Conservation (phyloP, 2,329 filamentous ascomycete species). For the Neonectria faginata region DNA sequence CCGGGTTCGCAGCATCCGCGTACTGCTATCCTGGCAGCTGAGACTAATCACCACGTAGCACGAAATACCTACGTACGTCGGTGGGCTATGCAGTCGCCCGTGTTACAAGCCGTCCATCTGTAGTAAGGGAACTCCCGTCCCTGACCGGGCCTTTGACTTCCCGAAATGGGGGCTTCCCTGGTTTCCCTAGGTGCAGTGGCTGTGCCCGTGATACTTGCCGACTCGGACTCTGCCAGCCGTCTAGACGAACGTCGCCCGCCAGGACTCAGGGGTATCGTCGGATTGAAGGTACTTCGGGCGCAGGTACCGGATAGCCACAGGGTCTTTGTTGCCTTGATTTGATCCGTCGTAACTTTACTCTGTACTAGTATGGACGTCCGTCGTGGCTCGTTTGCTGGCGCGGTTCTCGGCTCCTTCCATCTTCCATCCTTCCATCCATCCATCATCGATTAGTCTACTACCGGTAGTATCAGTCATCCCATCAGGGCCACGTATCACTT, state of each 20-base stretch:
- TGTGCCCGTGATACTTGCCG: not conserved
- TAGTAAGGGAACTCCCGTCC: no score
- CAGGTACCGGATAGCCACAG: constrained; percentile 7
- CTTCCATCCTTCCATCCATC: not conserved
- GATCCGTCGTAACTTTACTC: constrained; percentile 15
- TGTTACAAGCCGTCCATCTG: not conserved
- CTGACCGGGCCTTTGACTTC: not conserved
- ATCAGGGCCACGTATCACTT: constrained; percentile 19
- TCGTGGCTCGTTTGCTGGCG: no score
- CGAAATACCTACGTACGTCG: not conserved
- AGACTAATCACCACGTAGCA: not conserved
- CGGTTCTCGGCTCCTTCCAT: constrained; percentile 1
- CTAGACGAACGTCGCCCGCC: not conserved
- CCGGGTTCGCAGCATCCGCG: constrained; percentile 4
- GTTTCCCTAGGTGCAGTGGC: not conserved
- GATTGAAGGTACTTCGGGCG: constrained; percentile 21
- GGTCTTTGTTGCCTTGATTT: constrained; percentile 15
- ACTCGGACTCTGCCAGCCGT: not conserved
- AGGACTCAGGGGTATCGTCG: constrained; percentile 21
- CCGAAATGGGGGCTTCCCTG: not conserved
- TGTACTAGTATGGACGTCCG: not conserved
- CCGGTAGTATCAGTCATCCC: not conserved
- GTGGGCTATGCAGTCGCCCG: not conserved
- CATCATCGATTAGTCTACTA: no score
- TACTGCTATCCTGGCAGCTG: not conserved